Conservation (phyloP, 371 early-diverging fungal species). For the Apophysomyces elegans region DNA sequence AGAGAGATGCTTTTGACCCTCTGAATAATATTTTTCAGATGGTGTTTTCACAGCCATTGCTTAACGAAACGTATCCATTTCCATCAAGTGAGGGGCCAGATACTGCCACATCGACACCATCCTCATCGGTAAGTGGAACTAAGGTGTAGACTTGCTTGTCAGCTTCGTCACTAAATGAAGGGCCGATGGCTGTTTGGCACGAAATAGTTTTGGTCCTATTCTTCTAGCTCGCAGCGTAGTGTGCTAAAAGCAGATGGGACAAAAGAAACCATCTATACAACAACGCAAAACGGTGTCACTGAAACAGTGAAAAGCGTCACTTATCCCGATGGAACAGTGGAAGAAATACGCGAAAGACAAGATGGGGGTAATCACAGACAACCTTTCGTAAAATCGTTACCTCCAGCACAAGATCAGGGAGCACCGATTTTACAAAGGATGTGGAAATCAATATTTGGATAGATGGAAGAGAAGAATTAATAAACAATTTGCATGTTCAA, state of each 20-base stretch:
- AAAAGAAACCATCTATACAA: slow-evolving; percentile 35
- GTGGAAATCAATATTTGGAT: slow-evolving; percentile 21
- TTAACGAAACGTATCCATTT: neutral
- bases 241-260: slow-evolving; percentile 39
- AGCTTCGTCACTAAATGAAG: too few species aligned
- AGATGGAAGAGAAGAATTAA: neutral
- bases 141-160: too few species aligned
- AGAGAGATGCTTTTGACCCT: neutral
- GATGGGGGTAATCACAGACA: slow-evolving; percentile 8
- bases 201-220: slow-evolving; percentile 28
- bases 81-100: neutral
- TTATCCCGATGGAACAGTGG: slow-evolving; percentile 41
- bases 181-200: neutral
- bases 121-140: neutral
- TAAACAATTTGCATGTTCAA: too few species aligned
- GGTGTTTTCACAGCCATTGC: slow-evolving; percentile 10
- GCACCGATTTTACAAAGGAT: slow-evolving; percentile 9
- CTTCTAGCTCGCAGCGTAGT: slow-evolving; percentile 34
- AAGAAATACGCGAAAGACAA: slow-evolving; percentile 33
- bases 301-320: slow-evolving; percentile 37
- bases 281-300: slow-evolving; percentile 38
- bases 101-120: neutral
- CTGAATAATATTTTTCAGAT: slow-evolving; percentile 10
- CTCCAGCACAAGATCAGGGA: slow-evolving; percentile 1
- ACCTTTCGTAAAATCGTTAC: neutral